These are phyloP conservation scores for Isochrysis galbana DNA, from an alignment of 78 protist genomes.

Conservation along the genomic window DNA sequence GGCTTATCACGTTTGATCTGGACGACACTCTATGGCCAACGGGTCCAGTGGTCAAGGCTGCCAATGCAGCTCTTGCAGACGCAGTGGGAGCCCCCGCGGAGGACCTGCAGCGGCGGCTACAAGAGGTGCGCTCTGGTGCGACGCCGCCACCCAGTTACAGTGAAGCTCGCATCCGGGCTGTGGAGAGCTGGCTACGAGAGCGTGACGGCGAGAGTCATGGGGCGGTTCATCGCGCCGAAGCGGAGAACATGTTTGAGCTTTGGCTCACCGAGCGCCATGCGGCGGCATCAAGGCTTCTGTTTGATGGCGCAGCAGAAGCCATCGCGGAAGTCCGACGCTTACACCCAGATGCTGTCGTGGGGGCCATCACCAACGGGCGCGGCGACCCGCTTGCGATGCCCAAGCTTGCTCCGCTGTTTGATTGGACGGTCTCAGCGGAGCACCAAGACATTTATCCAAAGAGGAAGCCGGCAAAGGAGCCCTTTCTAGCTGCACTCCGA, in stretches of 20 bases:
- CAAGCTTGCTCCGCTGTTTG: neutral
- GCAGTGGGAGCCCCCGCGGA: neutral
- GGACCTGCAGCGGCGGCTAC: neutral
- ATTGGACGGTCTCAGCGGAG: neutral
- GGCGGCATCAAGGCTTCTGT: neutral
- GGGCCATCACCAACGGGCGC: neutral
- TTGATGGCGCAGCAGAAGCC: neutral
- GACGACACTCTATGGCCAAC: slow-evolving; percentile 7
- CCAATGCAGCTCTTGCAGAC: neutral
- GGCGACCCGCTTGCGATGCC: slow-evolving; percentile 16
- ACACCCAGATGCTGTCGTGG: neutral
- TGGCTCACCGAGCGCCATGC: slow-evolving; percentile 1
- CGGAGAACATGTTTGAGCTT: neutral
- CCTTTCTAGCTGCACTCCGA: neutral
- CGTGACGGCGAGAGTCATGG: neutral
- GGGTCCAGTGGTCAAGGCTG: neutral
- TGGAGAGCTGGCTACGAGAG: neutral
- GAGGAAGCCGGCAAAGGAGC: neutral
- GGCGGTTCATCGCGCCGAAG: neutral
- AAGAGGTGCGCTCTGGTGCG: neutral
- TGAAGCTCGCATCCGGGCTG: neutral
- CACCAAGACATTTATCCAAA: neutral
- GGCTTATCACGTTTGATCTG: slow-evolving; percentile 3
- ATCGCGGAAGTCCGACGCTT: neutral
- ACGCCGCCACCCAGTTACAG: neutral